A percentile compares a stretch with the other conserved stretches of the same genome.
Evolutionary conservation across 306 rosid genomes (phyloP).

Genomic region (Dicorynia guianensis): DNA sequence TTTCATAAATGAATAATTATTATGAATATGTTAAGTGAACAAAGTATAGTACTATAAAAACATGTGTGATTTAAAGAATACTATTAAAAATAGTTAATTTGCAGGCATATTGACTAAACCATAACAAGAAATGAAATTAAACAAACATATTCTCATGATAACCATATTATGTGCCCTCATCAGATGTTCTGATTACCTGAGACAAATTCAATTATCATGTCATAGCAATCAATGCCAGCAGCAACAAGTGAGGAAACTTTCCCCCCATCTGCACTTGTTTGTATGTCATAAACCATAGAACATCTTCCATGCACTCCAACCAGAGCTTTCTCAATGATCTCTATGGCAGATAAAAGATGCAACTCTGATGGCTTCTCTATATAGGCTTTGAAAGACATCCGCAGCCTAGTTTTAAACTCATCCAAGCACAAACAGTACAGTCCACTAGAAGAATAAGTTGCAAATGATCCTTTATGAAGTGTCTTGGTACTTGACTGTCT

Average conservation of each 20-base stretch:
- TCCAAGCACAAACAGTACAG: conserved; percentile 56
- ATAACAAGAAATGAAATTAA: conserved; percentile 18
- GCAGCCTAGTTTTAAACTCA: conserved; percentile 70
- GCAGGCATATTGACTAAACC: conserved; percentile 13
- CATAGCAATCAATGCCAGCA: conserved; percentile 84
- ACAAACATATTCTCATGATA: conserved; percentile 22
- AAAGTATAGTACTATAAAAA: conserved; percentile 15
- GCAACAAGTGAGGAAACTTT: conserved; percentile 71
- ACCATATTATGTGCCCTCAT: conserved; percentile 27
- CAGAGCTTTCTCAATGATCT: conserved; percentile 82
- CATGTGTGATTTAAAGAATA: background rate
- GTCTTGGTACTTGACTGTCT: conserved; percentile 69
- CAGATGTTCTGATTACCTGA: conserved; percentile 66
- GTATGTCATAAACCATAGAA: conserved; percentile 61
- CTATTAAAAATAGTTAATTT: conserved; percentile 28
- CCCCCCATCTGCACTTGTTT: conserved; percentile 68
- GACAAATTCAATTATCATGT: conserved; percentile 81
- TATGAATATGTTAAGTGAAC: conserved; percentile 19
- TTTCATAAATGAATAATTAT: conserved; percentile 6
- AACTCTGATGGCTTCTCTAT: conserved; percentile 71
- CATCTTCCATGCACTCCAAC: conserved; percentile 72
- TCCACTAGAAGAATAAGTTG: conserved; percentile 56
- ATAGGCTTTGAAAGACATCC: conserved; percentile 71
- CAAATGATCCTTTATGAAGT: conserved; percentile 53
- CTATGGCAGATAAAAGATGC: conserved; percentile 74